phyloP scores from a whole-genome alignment of 2,329 filamentous ascomycete species.

The Fusarium sp. region DNA sequence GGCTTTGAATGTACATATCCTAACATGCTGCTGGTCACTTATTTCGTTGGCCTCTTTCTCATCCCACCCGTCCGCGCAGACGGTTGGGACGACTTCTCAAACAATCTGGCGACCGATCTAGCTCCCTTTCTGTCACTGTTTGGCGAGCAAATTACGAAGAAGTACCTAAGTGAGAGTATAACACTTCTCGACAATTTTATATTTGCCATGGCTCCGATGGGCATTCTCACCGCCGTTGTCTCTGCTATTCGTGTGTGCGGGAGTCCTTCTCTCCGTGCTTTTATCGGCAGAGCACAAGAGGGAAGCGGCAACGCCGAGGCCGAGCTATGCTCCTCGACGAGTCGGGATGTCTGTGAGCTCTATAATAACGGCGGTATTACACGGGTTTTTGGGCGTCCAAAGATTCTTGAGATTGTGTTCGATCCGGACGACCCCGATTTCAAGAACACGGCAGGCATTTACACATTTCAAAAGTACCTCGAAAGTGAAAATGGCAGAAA shows the following conservation, averaged over 20 bases:
- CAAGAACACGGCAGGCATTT: too few species aligned
- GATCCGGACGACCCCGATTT: neutral
- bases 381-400: neutral
- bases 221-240: slow-evolving; percentile 1
- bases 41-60: too few species aligned
- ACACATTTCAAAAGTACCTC: too few species aligned
- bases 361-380: neutral
- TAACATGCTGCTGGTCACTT: too few species aligned
- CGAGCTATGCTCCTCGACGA: slow-evolving; percentile 13
- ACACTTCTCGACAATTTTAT: neutral
- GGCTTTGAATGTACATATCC: too few species aligned
- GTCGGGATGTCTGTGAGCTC: slow-evolving; percentile 1
- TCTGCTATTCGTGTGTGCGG: slow-evolving; percentile 4
- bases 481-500: too few species aligned
- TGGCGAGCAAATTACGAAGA: neutral
- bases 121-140: neutral
- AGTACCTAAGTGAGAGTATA: neutral
- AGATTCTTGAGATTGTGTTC: neutral
- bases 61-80: too few species aligned
- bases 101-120: neutral
- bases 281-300: slow-evolving; percentile 1
- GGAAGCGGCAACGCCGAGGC: neutral
- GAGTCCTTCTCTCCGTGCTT: neutral
- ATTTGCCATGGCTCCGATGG: neutral
- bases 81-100: neutral